Conservation (phyloP, 176 grass and related monocot genomes). For the Paspalum notatum region DNA sequence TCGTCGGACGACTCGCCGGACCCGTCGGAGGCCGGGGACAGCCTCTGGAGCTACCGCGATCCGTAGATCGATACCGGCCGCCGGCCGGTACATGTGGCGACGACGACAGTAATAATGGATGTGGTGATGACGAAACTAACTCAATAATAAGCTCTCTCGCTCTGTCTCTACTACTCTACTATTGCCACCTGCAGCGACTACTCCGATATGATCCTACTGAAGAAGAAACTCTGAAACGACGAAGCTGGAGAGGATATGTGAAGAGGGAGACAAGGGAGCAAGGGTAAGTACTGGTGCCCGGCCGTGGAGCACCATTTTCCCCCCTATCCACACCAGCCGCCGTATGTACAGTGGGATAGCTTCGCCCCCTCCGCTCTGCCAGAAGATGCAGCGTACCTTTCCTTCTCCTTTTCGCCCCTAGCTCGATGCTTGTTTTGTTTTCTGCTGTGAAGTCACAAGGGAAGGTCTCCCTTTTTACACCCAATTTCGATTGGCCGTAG, state of each 20-base stretch:
- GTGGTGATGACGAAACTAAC: background rate
- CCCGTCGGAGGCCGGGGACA: conserved; percentile 49
- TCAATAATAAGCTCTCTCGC: background rate
- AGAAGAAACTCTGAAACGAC: background rate
- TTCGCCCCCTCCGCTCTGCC: background rate
- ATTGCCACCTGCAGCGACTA: background rate
- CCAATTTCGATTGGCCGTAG: conserved; percentile 8
- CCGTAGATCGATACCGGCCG: conserved; percentile 37
- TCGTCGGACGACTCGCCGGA: conserved; percentile 58
- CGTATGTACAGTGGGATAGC: conserved; percentile 4
- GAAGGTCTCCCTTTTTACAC: background rate
- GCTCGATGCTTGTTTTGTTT: background rate
- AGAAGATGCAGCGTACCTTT: conserved; percentile 17
- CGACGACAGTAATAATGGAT: background rate
- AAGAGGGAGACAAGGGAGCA: background rate
- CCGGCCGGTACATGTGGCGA: background rate
- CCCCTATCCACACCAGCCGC: background rate
- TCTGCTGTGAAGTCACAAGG: conserved; percentile 18
- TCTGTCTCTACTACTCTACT: background rate
- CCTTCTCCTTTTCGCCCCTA: background rate
- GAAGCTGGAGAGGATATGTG: conserved; percentile 29
- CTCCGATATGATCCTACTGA: background rate
- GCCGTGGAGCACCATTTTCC: too few relatives aligned
- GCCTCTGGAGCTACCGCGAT: conserved; percentile 77
- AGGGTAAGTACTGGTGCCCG: background rate